Conservation (phyloP, 805 yeast genomes). For the Saturnispora ahearnii region DNA sequence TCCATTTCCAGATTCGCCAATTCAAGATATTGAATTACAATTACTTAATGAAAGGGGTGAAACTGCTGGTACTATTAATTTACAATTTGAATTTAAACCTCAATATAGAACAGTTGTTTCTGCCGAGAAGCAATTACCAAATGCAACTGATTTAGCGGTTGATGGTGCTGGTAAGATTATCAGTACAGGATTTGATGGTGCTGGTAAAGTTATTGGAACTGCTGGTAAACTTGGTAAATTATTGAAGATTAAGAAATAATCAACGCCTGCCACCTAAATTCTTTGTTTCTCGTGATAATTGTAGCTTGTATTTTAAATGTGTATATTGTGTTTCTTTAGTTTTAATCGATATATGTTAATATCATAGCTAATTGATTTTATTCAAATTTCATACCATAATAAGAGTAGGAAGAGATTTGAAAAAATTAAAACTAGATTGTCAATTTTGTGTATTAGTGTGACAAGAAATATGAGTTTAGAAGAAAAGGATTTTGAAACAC, state of each 20-base stretch:
- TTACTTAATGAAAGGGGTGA: slow-evolving; percentile 38
- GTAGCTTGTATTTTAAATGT: neutral
- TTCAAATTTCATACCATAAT: no score
- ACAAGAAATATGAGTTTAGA: neutral
- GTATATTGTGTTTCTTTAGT: no score
- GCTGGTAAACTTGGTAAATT: slow-evolving; percentile 43
- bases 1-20: slow-evolving; percentile 39
- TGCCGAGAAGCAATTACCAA: slow-evolving; percentile 34
- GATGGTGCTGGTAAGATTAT: slow-evolving; percentile 40
- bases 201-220: slow-evolving; percentile 28
- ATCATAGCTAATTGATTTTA: no score
- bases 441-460: neutral
- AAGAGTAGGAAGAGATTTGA: no score
- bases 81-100: slow-evolving; percentile 60
- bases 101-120: slow-evolving; percentile 41
- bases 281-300: neutral
- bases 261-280: neutral
- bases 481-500: neutral
- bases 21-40: slow-evolving; percentile 41
- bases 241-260: slow-evolving; percentile 22
- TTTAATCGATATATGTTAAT: no score
- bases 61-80: slow-evolving; percentile 56
- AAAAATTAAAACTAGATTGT: neutral
- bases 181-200: slow-evolving; percentile 35
- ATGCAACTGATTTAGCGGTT: slow-evolving; percentile 31